Evolutionary conservation across 2,329 filamentous ascomycete species (phyloP).

Genomic region (Phaeosphaeria sp.): DNA sequence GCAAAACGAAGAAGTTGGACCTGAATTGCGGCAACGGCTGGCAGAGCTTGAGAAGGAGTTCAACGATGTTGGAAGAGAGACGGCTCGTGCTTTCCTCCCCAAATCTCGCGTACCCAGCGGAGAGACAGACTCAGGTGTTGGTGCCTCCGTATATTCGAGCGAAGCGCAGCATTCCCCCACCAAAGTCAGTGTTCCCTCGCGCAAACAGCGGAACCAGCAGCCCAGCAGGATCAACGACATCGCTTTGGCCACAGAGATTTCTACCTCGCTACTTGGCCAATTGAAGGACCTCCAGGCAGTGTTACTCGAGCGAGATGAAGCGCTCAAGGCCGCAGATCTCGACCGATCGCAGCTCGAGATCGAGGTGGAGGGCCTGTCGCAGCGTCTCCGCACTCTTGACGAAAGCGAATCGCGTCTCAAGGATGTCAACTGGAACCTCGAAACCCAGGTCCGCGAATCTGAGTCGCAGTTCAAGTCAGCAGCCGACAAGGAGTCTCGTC

Average conservation of each 20-base stretch:
- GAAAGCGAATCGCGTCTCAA: slow-evolving; percentile 97
- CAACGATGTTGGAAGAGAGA: slow-evolving; percentile 90
- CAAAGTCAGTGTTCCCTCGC: slow-evolving; percentile 84
- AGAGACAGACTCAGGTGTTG: slow-evolving; percentile 40
- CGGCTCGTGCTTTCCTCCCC: slow-evolving; percentile 86
- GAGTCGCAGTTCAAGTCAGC: slow-evolving; percentile 76
- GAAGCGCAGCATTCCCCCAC: slow-evolving; percentile 85
- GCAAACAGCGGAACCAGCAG: slow-evolving; percentile 89
- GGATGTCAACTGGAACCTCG: slow-evolving; percentile 97
- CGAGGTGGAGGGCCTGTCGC: slow-evolving; percentile 78
- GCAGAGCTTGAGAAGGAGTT: slow-evolving; percentile 92
- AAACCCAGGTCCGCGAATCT: slow-evolving; percentile 88
- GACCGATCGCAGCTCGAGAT: slow-evolving; percentile 83
- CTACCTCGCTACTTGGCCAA: slow-evolving; percentile 90
- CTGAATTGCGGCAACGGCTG: slow-evolving; percentile 82
- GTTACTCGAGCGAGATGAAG: slow-evolving; percentile 85
- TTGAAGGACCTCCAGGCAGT: slow-evolving; percentile 87
- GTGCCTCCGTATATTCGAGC: slow-evolving; percentile 69
- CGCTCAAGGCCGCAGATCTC: slow-evolving; percentile 74
- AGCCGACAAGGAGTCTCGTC: slow-evolving; percentile 80
- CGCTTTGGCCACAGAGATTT: slow-evolving; percentile 98
- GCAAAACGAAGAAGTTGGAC: slow-evolving; percentile 73
- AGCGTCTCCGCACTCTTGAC: slow-evolving; percentile 81
- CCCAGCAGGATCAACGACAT: slow-evolving; percentile 91
- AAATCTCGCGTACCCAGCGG: slow-evolving; percentile 75